Evolutionary conservation across 1,284 basidiomycete genomes (phyloP).

Genomic region (Puccinia novopanici): DNA sequence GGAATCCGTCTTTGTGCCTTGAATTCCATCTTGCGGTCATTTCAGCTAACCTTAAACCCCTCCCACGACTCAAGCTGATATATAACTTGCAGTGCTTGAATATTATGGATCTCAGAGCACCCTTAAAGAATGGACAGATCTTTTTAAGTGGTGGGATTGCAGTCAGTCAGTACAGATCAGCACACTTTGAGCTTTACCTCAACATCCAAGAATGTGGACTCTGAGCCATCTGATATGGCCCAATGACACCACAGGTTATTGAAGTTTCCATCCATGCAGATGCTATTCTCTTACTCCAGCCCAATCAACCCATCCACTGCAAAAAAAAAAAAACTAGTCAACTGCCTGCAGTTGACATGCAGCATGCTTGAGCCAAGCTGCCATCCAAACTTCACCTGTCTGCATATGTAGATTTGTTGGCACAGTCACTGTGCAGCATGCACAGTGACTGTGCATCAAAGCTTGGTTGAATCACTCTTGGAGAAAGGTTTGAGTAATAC

Average conservation of each 20-base stretch:
- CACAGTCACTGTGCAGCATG: too few species aligned
- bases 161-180: too few species aligned
- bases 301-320: conserved; percentile 1
- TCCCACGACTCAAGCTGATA: conserved; percentile 29
- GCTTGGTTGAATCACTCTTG: too few species aligned
- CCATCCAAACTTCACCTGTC: too few species aligned
- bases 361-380: too few species aligned
- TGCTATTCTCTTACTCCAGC: conserved; percentile 15
- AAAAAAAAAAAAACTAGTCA: too few species aligned
- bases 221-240: neutral
- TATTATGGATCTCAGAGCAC: conserved; percentile 5
- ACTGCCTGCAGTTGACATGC: too few species aligned
- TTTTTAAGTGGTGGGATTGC: conserved; percentile 2
- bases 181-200: conserved; percentile 41
- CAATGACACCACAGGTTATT: conserved; percentile 22
- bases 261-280: conserved; percentile 25
- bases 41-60: conserved; percentile 29
- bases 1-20: conserved; percentile 16
- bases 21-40: conserved; percentile 24
- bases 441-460: too few species aligned
- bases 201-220: conserved; percentile 16
- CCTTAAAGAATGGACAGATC: conserved; percentile 6
- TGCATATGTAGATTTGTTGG: too few species aligned
- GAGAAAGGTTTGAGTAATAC: too few species aligned
- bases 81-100: conserved; percentile 30